Percentiles rank a stretch among this genome's conserved stretches.
phyloP scores from a whole-genome alignment of 306 rosid species.

The Cyamopsis tetragonoloba region DNA sequence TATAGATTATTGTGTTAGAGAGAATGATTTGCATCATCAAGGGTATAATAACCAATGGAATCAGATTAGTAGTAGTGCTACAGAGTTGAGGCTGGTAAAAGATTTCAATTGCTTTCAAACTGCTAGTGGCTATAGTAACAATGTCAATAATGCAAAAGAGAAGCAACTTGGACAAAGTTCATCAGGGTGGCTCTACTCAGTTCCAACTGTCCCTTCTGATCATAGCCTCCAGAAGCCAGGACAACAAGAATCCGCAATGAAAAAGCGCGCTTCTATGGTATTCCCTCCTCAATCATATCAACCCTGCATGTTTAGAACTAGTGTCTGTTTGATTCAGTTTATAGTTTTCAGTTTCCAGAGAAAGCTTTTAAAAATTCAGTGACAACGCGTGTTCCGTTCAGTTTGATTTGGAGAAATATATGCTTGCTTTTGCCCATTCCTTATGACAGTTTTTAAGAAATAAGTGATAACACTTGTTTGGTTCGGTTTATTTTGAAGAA shows the following conservation, averaged over 20 bases:
- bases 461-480: too few species aligned
- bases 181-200: slow-evolving; percentile 54
- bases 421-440: too few species aligned
- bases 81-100: slow-evolving; percentile 22
- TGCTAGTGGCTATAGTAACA: slow-evolving; percentile 36
- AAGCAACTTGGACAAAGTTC: slow-evolving; percentile 35
- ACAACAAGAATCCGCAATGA: slow-evolving; percentile 27
- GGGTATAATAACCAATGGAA: slow-evolving; percentile 31
- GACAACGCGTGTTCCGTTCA: too few species aligned
- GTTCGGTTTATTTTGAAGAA: too few species aligned
- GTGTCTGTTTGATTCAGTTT: too few species aligned
- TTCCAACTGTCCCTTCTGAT: slow-evolving; percentile 22
- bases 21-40: slow-evolving; percentile 21
- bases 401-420: too few species aligned
- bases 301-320: not conserved
- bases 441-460: too few species aligned
- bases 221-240: slow-evolving; percentile 37
- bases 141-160: slow-evolving; percentile 28
- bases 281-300: not conserved
- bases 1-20: slow-evolving; percentile 32
- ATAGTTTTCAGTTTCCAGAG: too few species aligned
- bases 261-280: slow-evolving; percentile 59
- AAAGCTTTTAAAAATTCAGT: too few species aligned
- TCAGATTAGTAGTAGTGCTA: slow-evolving; percentile 21
- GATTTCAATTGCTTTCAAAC: slow-evolving; percentile 49